Conservation (phyloP, 306 rosid species). For the Prunus campanulata region DNA sequence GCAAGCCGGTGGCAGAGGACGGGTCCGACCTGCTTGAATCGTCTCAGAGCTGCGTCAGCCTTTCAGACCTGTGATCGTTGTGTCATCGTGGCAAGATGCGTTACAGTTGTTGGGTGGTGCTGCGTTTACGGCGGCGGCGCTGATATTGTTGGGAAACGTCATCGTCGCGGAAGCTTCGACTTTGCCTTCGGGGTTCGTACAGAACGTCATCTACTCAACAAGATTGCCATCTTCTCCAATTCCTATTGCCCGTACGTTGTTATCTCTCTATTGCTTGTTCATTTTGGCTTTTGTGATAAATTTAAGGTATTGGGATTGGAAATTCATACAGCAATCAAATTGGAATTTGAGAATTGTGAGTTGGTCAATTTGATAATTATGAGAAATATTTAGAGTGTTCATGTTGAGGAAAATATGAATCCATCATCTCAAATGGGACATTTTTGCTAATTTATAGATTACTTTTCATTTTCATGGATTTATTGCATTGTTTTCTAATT, state of each 20-base stretch:
- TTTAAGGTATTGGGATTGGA: not conserved
- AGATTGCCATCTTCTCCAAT: constrained; percentile 79
- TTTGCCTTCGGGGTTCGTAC: constrained; percentile 71
- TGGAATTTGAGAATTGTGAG: not conserved
- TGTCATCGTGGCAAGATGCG: constrained; percentile 17
- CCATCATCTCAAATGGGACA: not conserved
- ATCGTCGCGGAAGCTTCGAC: constrained; percentile 41
- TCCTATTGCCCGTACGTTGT: constrained; percentile 78
- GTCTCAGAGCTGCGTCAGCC: no score
- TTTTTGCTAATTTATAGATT: not conserved
- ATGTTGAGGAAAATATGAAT: no score
- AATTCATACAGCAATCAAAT: not conserved
- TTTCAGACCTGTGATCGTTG: not conserved
- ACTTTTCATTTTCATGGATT: not conserved
- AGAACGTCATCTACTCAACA: constrained; percentile 77
- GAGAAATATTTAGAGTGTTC: not conserved
- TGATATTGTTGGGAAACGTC: constrained; percentile 21
- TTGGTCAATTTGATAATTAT: not conserved
- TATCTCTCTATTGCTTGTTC: not conserved
- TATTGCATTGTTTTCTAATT: not conserved
- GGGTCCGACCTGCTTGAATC: no score
- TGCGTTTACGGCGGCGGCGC: constrained; percentile 17
- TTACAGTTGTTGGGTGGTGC: constrained; percentile 11
- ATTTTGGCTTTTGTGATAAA: not conserved
- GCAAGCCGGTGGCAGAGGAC: no score